Base-by-base conservation (phyloP, 495 filamentous ascomycete genomes). In the Penicillium goetzii region DNA sequence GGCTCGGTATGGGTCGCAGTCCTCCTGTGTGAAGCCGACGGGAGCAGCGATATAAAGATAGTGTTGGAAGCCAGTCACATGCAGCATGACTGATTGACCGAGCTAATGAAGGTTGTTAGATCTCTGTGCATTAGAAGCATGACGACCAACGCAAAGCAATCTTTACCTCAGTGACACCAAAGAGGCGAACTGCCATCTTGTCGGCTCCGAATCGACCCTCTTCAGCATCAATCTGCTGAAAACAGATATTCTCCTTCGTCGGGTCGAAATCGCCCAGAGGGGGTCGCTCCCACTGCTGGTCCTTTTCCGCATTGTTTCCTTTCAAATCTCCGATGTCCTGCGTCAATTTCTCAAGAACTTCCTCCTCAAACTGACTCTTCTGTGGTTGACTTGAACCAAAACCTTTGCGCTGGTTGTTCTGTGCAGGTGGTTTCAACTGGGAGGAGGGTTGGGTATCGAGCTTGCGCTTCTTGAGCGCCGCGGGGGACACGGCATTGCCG, bases 21-120 rank as follows among this genome's bases (percentile, higher is more conserved):
- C 90, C 7, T 84, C 80, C 60, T 86, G 85, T 14, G 83, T 83
- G 76, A 99, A 99, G 23, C 83, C 84, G 6, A 93, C 80, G 0
- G 95, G 95, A 1, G 95, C 95, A 10, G 92, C 89, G 51, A 98
- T 88, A 69, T 97, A 99, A 55, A 99, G 85, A 69, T 99, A 99
- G 74, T 98, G 95, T 61, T 91, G 87, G 75, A 99, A 99, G 72
- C 91, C 92, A 7, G 90, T 97, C 60, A 99, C 92, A 75, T 99
- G 93, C 19, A 99, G 83, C 61, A 98, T 82, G 10, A 97, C 94
- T 2, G 95, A 98, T 77, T 99, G 91, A 63, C 95, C 95, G 47
- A 83, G 77, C 81, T 91, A 57, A 60, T 62, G 45, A 50, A 43
- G 41, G 57, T 25, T 36, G 40, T 73, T 53, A 71, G 62, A 28